Evolutionary conservation across 495 filamentous ascomycete genomes (phyloP), one percentile per base, ranked within the genome.

Genomic region (Chaetomium cochliodes): DNA sequence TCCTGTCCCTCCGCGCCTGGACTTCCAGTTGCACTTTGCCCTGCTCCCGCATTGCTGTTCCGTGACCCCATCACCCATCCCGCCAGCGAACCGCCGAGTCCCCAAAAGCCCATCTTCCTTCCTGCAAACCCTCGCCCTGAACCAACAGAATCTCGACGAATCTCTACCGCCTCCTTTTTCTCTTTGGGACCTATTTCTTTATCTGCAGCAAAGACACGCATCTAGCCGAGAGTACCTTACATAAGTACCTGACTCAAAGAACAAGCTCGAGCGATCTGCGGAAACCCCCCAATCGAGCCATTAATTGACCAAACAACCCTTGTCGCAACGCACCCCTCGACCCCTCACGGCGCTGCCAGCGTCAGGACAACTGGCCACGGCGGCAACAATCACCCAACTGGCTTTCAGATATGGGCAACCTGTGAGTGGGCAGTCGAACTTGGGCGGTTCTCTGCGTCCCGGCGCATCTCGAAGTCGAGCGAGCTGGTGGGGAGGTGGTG

Each of bases 381-480:
- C 61, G 61, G 42, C 55, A 60, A 41, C 33, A 42, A 54, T 23
- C 44, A 50, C 47, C 33, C 63, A 53, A 22, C 46, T 28, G 16
- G 33, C 55, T 25, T 58, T 39, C 33, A 52, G 37, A 65, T 2
- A 67, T 67, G 65, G 65, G 65, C 60, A 62, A 67, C 52, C 49
- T 67, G 65, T 67, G 65, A 67, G 65, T 66, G 28, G 44, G 52
- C 53, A 3, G 5, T 8, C 6, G 20, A 41, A 18, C 23, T n/a
- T 12, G 23, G 2, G n/a, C n/a, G 7, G 42, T 41, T 42, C 6
- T 20, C 41, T 25, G 30, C 20, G 16, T 37, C 51, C 50, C 9
- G 33, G 60, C 51, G n/a, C 11, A 50, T 44, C 28, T 20, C 49
- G 33, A 12, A 37, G 33, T 12, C 11, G 33, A 3, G 30, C 7